These are phyloP conservation scores for Oidiodendron maius DNA, from an alignment of 495 filamentous ascomycete genomes.

Conservation along the genomic window DNA sequence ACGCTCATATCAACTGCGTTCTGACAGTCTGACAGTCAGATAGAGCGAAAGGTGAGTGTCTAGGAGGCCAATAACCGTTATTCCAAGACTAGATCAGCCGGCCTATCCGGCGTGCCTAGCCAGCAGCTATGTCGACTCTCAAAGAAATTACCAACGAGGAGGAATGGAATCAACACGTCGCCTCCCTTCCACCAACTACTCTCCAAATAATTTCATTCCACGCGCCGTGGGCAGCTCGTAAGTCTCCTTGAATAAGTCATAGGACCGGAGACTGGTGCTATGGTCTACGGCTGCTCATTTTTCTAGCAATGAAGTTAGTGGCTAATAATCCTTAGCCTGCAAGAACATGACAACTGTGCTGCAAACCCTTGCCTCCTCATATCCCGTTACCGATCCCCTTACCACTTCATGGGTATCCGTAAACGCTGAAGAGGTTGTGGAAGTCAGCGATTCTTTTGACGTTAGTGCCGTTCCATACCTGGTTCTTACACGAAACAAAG, in stretches of 20 bases:
- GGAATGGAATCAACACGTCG: constrained; percentile 60
- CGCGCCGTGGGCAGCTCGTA: constrained; percentile 85
- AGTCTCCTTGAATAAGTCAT: constrained; percentile 1
- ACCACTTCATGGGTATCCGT: constrained; percentile 76
- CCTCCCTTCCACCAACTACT: constrained; percentile 56
- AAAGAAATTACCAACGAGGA: constrained; percentile 63
- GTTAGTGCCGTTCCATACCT: constrained; percentile 92
- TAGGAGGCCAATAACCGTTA: no score
- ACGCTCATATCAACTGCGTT: no score
- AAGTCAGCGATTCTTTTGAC: constrained; percentile 83
- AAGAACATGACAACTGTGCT: constrained; percentile 89
- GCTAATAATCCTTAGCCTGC: constrained; percentile 39
- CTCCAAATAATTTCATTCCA: constrained; percentile 87
- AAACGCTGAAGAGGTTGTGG: constrained; percentile 83
- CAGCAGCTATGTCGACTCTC: constrained; percentile 62
- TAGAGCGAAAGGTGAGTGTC: no score
- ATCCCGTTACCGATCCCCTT: constrained; percentile 58
- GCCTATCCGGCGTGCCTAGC: no score
- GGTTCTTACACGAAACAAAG: constrained; percentile 64
- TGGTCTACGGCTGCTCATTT: not conserved
- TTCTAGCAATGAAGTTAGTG: not conserved
- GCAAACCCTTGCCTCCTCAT: constrained; percentile 73
- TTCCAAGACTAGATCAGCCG: no score
- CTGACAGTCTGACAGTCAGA: no score
- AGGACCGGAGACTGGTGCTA: not conserved